These are phyloP conservation scores for Picea glauca DNA, from an alignment of 75 land plant species.

Conservation along the genomic window DNA sequence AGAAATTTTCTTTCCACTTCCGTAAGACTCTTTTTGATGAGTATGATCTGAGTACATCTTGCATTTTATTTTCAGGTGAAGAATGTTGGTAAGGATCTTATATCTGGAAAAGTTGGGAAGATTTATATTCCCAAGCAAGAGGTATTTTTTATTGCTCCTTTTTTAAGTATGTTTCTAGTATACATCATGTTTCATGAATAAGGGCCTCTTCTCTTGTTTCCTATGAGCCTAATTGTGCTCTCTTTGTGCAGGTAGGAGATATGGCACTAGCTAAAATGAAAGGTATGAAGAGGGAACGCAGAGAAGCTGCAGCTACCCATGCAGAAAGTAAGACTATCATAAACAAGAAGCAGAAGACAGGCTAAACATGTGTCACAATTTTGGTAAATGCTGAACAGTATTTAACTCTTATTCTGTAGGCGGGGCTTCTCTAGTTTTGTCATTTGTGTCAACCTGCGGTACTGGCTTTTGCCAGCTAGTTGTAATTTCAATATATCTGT, in stretches of 20 bases:
- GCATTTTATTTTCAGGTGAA: conserved; percentile 32
- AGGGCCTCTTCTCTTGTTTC: neutral
- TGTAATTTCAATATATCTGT: neutral
- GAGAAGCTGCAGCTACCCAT: conserved; percentile 39
- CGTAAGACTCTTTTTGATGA: neutral
- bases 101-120: conserved; percentile 53
- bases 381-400: neutral
- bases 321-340: neutral
- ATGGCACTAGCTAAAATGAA: conserved; percentile 48
- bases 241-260: conserved; percentile 33
- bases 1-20: neutral
- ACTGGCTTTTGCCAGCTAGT: neutral
- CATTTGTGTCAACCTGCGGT: neutral
- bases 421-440: neutral
- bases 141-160: conserved; percentile 13
- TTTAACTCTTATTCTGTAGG: neutral
- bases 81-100: conserved; percentile 45
- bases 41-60: neutral
- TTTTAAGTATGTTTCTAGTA: neutral
- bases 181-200: neutral
- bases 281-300: conserved; percentile 58
- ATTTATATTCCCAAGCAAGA: conserved; percentile 66
- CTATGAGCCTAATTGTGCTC: too few relatives aligned
- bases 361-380: neutral
- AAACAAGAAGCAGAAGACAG: conserved; percentile 3